These are phyloP conservation scores for Trichoderma brevicompactum DNA, from an alignment of 2,329 filamentous ascomycete genomes.

Conservation along the genomic window DNA sequence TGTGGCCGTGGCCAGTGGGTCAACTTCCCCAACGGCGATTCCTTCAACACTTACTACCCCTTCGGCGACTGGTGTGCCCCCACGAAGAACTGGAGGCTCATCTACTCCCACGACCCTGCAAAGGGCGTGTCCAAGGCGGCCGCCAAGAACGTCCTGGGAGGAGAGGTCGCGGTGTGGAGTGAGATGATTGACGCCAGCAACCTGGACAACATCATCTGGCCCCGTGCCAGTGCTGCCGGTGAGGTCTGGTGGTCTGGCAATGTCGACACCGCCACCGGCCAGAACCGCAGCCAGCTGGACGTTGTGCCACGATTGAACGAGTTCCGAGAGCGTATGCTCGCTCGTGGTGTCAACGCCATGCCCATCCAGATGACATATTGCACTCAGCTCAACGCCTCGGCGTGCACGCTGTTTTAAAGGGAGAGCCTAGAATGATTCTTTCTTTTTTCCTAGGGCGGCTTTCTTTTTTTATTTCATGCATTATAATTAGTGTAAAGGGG, in stretches of 20 bases:
- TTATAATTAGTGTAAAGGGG: constrained; percentile 10
- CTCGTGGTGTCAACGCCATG: constrained; percentile 64
- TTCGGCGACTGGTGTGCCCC: constrained; percentile 83
- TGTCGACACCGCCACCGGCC: constrained; percentile 62
- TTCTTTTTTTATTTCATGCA: neutral
- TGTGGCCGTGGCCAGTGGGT: constrained; percentile 82
- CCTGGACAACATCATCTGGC: constrained; percentile 78
- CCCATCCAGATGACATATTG: constrained; percentile 51
- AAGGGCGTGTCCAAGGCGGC: constrained; percentile 63
- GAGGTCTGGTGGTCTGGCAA: constrained; percentile 82
- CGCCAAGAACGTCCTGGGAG: constrained; percentile 73
- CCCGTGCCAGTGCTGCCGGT: constrained; percentile 71
- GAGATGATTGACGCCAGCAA: constrained; percentile 79
- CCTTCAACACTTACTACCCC: constrained; percentile 58
- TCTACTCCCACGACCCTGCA: constrained; percentile 80
- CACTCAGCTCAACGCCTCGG: constrained; percentile 26
- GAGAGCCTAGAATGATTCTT: neutral
- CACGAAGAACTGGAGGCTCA: constrained; percentile 77
- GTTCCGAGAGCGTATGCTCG: constrained; percentile 76
- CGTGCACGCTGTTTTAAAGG: constrained; percentile 16
- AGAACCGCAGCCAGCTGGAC: constrained; percentile 72
- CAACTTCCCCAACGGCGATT: constrained; percentile 65
- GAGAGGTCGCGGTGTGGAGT: constrained; percentile 80
- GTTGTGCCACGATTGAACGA: constrained; percentile 72
- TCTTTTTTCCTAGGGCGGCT: neutral